Base-by-base conservation (phyloP, 148 eudicot genomes). In the Nepenthes gracilis region DNA sequence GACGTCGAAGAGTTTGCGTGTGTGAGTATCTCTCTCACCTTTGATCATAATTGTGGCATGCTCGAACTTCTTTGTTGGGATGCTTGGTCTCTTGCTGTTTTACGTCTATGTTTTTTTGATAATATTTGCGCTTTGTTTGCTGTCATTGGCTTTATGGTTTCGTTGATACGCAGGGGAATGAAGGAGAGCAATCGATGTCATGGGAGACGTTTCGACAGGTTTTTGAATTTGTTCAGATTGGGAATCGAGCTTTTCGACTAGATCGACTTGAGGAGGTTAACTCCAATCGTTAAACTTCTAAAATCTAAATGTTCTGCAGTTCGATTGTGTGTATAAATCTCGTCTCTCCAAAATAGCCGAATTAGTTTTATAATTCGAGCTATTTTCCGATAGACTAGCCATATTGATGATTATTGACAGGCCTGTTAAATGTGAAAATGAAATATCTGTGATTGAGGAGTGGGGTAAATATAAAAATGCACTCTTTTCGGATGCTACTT, bases 1-100 rank as follows among this genome's bases (percentile, higher is more conserved):
- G 99, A 84, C 60, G 98, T 88, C n/a, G 87, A 80, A 40, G 92
- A 82, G 32, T 89, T 86, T 58, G 81, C 72, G n/a, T 63, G 67
- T 68, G 98, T 88, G 40, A 79, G 79, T 72, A 43, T 23, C 47
- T 55, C 52, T 14, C 47, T 12, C 38, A 4, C 33, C 12, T 47
- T 67, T 55, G 54, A 52, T 52, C 32, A 4, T 23, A 52, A 52
- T 33, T 36, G 36, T 60, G 15, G 33, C 32, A 36, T 40, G 45
- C 4, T 40, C 1, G 6, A 3, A 40, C 8, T 40, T 40, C 6
- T 40, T 40, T 4, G 45, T 40, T 40, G 45, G 8, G 8, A 3
- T 40, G 45, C 45, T 8, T 40, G 45, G 6, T 40, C 6, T 40
- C 4, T 3, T 40, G 45, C 23, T 23, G 23, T 23, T 40, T 40